Conservation (phyloP, 2,329 filamentous ascomycete genomes). For the Sporothrix variecibatus region DNA sequence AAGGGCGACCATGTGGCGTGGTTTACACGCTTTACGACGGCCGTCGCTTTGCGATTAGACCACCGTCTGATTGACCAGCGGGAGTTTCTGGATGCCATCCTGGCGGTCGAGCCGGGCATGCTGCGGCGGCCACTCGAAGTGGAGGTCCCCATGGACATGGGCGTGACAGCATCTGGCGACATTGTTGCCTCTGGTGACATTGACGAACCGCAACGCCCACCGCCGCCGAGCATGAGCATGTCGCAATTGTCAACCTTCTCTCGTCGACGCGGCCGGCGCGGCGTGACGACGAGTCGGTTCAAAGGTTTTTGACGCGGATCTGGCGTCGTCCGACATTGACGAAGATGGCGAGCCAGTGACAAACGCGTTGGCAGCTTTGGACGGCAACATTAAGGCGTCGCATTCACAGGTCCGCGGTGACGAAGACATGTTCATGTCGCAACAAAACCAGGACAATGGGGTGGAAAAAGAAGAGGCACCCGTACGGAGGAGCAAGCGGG, state of each 20-base stretch:
- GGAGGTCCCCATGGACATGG: slow-evolving; percentile 36
- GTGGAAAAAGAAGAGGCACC: neutral
- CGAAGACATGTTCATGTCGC: slow-evolving; percentile 23
- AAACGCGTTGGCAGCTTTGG: neutral
- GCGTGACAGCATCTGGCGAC: neutral
- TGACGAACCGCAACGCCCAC: neutral
- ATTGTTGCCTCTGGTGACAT: neutral
- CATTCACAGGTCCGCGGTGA: neutral
- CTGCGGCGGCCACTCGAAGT: slow-evolving; percentile 69
- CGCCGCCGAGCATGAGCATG: slow-evolving; percentile 33
- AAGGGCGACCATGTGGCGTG: slow-evolving; percentile 60
- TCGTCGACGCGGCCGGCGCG: slow-evolving; percentile 26
- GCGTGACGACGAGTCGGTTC: slow-evolving; percentile 55
- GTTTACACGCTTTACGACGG: slow-evolving; percentile 68
- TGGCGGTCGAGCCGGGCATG: slow-evolving; percentile 73
- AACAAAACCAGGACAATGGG: neutral
- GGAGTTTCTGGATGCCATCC: slow-evolving; percentile 87
- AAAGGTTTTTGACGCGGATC: slow-evolving; percentile 68
- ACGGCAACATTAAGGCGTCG: neutral
- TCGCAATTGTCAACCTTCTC: slow-evolving; percentile 28
- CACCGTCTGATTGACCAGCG: slow-evolving; percentile 85
- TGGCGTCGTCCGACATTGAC: slow-evolving; percentile 45
- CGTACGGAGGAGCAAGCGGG: slow-evolving; percentile 33
- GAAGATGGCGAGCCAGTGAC: neutral
- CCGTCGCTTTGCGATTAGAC: slow-evolving; percentile 70